Percentiles rank a stretch among this genome's conserved stretches.
Conservation (phyloP, 345 rosid species). For the Garcia nutans region DNA sequence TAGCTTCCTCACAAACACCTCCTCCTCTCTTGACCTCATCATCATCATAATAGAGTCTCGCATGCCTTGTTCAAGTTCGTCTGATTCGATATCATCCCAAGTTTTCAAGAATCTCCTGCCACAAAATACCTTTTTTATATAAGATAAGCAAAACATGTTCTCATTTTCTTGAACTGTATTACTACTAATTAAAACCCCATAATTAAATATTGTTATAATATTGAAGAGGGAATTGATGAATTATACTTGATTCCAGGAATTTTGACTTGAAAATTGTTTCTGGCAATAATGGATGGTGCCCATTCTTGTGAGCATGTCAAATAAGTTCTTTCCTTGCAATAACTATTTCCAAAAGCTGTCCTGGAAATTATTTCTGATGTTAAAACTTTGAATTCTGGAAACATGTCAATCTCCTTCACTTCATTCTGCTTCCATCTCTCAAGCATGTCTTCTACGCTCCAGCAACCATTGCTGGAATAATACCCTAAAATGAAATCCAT, state of each 20-base stretch:
- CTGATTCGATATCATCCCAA: constrained; percentile 14
- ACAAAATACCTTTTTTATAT: background rate
- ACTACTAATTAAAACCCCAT: background rate
- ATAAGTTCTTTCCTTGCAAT: constrained; percentile 14
- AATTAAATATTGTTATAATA: background rate
- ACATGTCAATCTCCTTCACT: constrained; percentile 13
- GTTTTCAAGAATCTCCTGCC: constrained; percentile 5
- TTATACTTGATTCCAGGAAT: constrained; percentile 16
- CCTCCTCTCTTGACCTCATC: constrained; percentile 11
- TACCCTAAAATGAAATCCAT: background rate
- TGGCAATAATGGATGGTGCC: background rate
- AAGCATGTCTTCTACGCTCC: constrained; percentile 20
- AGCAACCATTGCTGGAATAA: constrained; percentile 18
- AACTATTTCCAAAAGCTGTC: constrained; percentile 20
- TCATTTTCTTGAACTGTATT: background rate
- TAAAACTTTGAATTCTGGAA: constrained; percentile 14
- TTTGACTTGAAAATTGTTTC: constrained; percentile 9
- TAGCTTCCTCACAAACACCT: background rate
- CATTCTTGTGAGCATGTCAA: constrained; percentile 13
- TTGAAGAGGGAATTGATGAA: background rate
- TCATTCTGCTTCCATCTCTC: constrained; percentile 12
- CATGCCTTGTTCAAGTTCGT: constrained; percentile 19
- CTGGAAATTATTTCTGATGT: constrained; percentile 18
- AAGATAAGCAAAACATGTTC: too few relatives aligned
- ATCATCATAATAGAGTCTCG: constrained; percentile 2